Base-by-base conservation (phyloP, 2,329 filamentous ascomycete genomes). In the Colletotrichum viniferum region DNA sequence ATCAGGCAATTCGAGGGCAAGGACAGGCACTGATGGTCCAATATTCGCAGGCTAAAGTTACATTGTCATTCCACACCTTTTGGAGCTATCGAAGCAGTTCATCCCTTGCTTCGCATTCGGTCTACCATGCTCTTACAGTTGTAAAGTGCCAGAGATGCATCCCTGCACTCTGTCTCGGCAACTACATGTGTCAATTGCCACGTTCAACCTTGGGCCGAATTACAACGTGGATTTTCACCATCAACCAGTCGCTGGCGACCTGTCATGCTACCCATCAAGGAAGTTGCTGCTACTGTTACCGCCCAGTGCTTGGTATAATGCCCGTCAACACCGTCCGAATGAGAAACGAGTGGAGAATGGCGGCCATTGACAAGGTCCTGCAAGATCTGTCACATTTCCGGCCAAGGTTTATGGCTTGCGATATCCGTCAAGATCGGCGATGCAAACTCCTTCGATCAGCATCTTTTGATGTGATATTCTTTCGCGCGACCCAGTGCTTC, bases 31-130 rank as follows among this genome's bases (percentile, higher is more conserved):
- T 24, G 48, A 36, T 66, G 67, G 36, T 58, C 32, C 26, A 71
- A 61, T 36, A 14, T n/a, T 71, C 28, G 62, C 60, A 56, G 65
- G 48, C 56, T 21, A 13, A 34, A 62, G 48, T 55, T 21, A 24
- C 61, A 74, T 71, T 36, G 5, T 52, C 48, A 61, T 71, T 24
- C 52, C 61, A 38, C 69, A 62, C 62, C 36, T 28, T 43, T 26
- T 55, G 52, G 30, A 52, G 36, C 62, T 71, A 26, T 52, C 56
- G 26, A 56, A 56, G 21, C 72, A 36, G 62, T 72, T 62, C 72
- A 67, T 74, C 72, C 69, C 72, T 75, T 64, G 56, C 63, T 36
- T 68, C 43, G 67, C 36, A 69, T 36, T 62, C 38, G 63, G 63
- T 64, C 69, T 48, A 38, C 24, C 62, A 16, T 48, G 7, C 43